These are phyloP conservation scores for Xylaria telfairii DNA, from an alignment of 495 filamentous ascomycete species.

Conservation along the genomic window DNA sequence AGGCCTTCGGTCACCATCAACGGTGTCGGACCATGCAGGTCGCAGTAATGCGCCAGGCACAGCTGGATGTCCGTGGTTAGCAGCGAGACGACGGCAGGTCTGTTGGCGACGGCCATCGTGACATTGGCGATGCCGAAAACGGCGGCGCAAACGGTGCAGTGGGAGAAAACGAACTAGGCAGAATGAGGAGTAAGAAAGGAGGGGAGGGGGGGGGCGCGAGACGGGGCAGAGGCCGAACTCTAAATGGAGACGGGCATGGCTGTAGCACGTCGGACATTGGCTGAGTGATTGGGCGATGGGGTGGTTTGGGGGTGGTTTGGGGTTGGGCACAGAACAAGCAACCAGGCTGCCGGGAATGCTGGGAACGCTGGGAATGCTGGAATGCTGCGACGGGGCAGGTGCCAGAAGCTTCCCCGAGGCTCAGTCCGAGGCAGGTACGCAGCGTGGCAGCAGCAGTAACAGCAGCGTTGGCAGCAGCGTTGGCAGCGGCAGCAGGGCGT, in stretches of 20 bases:
- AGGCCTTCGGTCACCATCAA: slow-evolving; percentile 92
- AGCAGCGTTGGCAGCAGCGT: too few relatives aligned
- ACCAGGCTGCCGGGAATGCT: slow-evolving; percentile 17
- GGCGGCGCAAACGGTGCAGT: slow-evolving; percentile 17
- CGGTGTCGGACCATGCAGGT: slow-evolving; percentile 92
- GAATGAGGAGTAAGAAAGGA: not conserved
- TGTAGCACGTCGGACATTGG: not conserved
- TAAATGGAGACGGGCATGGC: not conserved
- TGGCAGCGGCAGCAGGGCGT: not conserved
- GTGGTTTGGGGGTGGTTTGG: not conserved
- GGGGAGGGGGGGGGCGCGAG: not conserved
- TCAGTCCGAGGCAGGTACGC: not conserved
- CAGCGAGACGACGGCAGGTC: slow-evolving; percentile 37
- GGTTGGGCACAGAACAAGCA: not conserved
- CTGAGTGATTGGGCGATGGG: slow-evolving; percentile 5
- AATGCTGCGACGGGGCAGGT: not conserved
- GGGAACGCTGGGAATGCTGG: not conserved
- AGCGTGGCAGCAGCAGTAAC: not conserved
- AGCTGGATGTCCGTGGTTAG: slow-evolving; percentile 66
- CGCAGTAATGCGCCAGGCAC: slow-evolving; percentile 95
- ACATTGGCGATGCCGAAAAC: slow-evolving; percentile 14
- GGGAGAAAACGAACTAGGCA: slow-evolving; percentile 2
- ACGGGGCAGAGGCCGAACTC: not conserved
- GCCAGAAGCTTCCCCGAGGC: not conserved
- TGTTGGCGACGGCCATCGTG: slow-evolving; percentile 36